phyloP scores from a whole-genome alignment of 805 yeast species.

The Saturnispora sanitii region DNA sequence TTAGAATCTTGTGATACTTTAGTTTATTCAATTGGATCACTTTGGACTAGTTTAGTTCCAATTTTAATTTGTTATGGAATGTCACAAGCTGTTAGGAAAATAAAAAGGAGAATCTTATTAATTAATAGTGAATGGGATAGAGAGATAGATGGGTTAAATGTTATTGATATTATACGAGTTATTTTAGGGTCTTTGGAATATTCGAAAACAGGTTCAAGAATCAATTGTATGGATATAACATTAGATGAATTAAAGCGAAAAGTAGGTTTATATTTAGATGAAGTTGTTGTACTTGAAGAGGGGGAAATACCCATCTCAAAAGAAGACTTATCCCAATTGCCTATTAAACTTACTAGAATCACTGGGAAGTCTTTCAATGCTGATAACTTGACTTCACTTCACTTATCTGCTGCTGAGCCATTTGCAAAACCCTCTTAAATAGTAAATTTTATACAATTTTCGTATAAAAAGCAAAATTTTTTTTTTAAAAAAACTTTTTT shows the following conservation, averaged over 20 bases:
- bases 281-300: neutral
- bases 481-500: constrained; percentile 1
- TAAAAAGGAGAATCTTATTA: constrained; percentile 45
- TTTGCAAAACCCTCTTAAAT: constrained; percentile 4
- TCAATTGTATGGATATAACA: neutral
- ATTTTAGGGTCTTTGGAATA: constrained; percentile 2
- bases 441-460: neutral
- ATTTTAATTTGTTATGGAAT: constrained; percentile 64
- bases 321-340: neutral
- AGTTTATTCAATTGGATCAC: constrained; percentile 75
- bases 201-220: constrained; percentile 1
- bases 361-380: neutral
- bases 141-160: constrained; percentile 64
- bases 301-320: constrained; percentile 1
- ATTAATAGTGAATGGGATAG: constrained; percentile 71
- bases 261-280: neutral
- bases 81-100: constrained; percentile 43
- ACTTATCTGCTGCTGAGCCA: constrained; percentile 1
- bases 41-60: constrained; percentile 83
- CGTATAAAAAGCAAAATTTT: neutral
- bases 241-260: neutral
- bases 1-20: constrained; percentile 44
- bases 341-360: neutral
- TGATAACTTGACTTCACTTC: neutral
- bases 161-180: constrained; percentile 42